Evolutionary conservation across 192 early-diverging fungal genomes (phyloP), one percentile per base, ranked within the genome.

Genomic region (Coemansia sp.): DNA sequence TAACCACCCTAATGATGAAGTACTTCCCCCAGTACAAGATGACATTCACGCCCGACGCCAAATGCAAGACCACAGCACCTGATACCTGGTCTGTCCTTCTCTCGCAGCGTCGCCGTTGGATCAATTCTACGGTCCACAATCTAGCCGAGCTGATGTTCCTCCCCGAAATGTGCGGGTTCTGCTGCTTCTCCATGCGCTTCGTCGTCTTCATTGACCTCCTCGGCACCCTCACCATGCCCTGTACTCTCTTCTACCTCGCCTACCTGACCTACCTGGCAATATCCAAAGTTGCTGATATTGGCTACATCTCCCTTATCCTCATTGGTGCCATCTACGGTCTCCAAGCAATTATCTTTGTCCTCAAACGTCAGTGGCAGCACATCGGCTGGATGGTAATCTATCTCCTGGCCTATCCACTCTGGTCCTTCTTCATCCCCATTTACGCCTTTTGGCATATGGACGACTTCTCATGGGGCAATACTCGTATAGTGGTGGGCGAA

Each of bases 371-470:
- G 81, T 94, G 91, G 90, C 90, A 94, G 75, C 92, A 93, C 64
- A 92, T 97, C 71, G 91, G 92, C 14, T 98, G 96, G 96, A 97
- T 99, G 95, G 88, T 99, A 62, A 91, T 98, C 48, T 94, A 92
- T 62, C 91, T 98, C 51, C 66, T 97, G 38, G 94, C 96, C 7
- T 88, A 95, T 67, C 95, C 95, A 0, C 86, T 96, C 20, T 98
- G 95, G 69, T 88, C 89, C 9, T 90, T 92, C 72, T 90, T 89
- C 56, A 87, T 93, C 46, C 92, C 91, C 20, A 69, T 94, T 33
- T 99, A 99, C 69, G 86, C 97, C 7, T 99, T 97, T 88, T 99
- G 98, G 98, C 95, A 97, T 85, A 95, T 98, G 84, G 98, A 99
- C 77, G 95, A 99, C 76, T 99, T 99, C 66, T 96, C 94, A 24